phyloP scores from a whole-genome alignment of 2,329 filamentous ascomycete species.

The Monascus ruber region DNA sequence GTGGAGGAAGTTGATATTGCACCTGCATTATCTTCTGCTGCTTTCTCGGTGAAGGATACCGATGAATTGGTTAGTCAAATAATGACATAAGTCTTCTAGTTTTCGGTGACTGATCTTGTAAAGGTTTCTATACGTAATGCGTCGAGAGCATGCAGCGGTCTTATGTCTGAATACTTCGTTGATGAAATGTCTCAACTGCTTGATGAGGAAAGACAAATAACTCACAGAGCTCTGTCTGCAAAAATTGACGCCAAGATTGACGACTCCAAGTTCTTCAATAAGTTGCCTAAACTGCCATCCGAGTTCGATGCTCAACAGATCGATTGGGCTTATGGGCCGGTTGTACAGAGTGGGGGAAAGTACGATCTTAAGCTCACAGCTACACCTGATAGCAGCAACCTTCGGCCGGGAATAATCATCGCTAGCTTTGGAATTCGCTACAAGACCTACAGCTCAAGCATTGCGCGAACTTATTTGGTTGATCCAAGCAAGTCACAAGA shows the following conservation, averaged over 20 bases:
- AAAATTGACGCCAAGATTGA: slow-evolving; percentile 88
- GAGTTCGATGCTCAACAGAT: slow-evolving; percentile 83
- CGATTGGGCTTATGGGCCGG: slow-evolving; percentile 85
- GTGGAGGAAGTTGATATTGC: slow-evolving; percentile 81
- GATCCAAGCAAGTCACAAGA: slow-evolving; percentile 96
- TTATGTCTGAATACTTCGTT: slow-evolving; percentile 94
- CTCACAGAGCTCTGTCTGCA: slow-evolving; percentile 72
- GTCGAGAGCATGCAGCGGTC: slow-evolving; percentile 81
- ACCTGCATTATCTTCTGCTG: slow-evolving; percentile 65
- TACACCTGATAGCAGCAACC: slow-evolving; percentile 67
- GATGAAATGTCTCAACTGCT: slow-evolving; percentile 96
- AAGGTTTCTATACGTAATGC: slow-evolving; percentile 84
- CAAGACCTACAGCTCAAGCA: slow-evolving; percentile 86
- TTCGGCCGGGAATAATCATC: slow-evolving; percentile 89
- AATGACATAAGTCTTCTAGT: neutral
- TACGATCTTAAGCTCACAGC: slow-evolving; percentile 78
- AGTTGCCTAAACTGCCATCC: slow-evolving; percentile 64
- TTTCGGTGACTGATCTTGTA: slow-evolving; percentile 4
- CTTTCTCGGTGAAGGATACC: slow-evolving; percentile 89
- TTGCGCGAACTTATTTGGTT: slow-evolving; percentile 88
- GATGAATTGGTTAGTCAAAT: slow-evolving; percentile 57
- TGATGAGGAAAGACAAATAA: slow-evolving; percentile 94
- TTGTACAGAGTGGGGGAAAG: slow-evolving; percentile 88
- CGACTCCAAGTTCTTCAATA: slow-evolving; percentile 86
- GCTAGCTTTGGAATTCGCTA: slow-evolving; percentile 86